Evolutionary conservation across 306 rosid genomes (phyloP).

Genomic region (Cercis canadensis): DNA sequence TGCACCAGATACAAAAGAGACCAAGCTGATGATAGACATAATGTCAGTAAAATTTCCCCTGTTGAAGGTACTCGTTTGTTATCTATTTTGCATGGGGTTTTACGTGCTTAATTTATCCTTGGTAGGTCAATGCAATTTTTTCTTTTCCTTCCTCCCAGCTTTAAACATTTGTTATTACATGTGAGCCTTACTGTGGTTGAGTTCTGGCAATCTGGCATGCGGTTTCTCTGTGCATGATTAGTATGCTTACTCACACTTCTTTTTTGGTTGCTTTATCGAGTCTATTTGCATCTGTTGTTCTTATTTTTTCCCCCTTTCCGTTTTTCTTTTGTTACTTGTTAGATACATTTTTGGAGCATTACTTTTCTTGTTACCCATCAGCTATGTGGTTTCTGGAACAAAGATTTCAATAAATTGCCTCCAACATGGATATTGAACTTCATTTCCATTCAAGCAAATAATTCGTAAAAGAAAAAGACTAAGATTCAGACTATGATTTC

Average conservation of each 20-base stretch:
- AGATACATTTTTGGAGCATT: background rate
- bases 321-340: constrained; percentile 20
- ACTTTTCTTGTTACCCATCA: constrained; percentile 1
- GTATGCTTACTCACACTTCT: background rate
- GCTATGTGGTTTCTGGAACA: background rate
- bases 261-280: constrained; percentile 8
- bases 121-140: constrained; percentile 13
- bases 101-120: constrained; percentile 14
- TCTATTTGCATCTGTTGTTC: constrained; percentile 19
- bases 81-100: background rate
- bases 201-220: background rate
- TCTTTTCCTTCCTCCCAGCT: constrained; percentile 9
- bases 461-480: constrained; percentile 12
- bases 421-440: constrained; percentile 5
- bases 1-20: constrained; percentile 75
- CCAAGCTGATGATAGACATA: constrained; percentile 73
- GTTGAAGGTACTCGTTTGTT: constrained; percentile 59
- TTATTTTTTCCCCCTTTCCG: background rate
- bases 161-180: background rate
- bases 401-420: background rate
- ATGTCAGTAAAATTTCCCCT: constrained; percentile 78
- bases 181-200: constrained; percentile 4
- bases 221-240: background rate
- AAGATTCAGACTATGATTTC: constrained; percentile 10
- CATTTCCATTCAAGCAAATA: constrained; percentile 17